phyloP scores from a whole-genome alignment of 768 basidiomycete species.

The Lactarius vividus region DNA sequence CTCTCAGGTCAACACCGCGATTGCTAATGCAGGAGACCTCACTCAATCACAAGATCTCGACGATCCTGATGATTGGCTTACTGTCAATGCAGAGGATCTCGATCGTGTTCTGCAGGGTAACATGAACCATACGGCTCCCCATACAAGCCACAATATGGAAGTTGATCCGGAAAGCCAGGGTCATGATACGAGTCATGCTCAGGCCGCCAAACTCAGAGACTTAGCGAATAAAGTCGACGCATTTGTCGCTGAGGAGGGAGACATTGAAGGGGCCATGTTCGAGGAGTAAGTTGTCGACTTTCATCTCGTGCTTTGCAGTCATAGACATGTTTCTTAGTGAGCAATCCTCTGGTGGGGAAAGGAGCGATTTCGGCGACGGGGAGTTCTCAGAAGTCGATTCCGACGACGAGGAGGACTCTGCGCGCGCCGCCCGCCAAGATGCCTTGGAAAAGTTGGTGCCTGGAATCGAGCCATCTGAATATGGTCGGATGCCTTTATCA shows the following conservation, averaged over 20 bases:
- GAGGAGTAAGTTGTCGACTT: slow-evolving; percentile 63
- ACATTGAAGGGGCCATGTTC: slow-evolving; percentile 84
- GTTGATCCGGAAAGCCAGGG: slow-evolving; percentile 46
- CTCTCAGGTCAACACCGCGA: slow-evolving; percentile 60
- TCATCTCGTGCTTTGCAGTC: background rate
- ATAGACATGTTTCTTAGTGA: slow-evolving; percentile 45
- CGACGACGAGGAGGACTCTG: slow-evolving; percentile 28
- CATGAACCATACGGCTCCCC: slow-evolving; percentile 24
- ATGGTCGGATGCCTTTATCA: slow-evolving; percentile 80
- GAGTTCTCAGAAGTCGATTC: slow-evolving; percentile 33
- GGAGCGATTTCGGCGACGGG: slow-evolving; percentile 47
- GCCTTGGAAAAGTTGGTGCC: slow-evolving; percentile 83
- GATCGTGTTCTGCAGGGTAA: slow-evolving; percentile 65
- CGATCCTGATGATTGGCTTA: slow-evolving; percentile 84
- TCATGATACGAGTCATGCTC: slow-evolving; percentile 56
- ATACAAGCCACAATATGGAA: slow-evolving; percentile 46
- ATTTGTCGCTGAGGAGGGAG: slow-evolving; percentile 91
- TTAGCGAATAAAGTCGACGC: slow-evolving; percentile 82
- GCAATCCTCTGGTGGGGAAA: slow-evolving; percentile 39
- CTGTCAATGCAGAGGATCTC: slow-evolving; percentile 69
- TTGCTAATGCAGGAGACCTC: slow-evolving; percentile 43
- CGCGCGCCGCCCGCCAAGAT: slow-evolving; percentile 48
- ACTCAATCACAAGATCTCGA: slow-evolving; percentile 44
- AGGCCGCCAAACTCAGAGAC: slow-evolving; percentile 66
- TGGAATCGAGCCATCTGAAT: slow-evolving; percentile 74